Base-by-base conservation (phyloP, 441 rosid species). In the Raphanus hybrid region DNA sequence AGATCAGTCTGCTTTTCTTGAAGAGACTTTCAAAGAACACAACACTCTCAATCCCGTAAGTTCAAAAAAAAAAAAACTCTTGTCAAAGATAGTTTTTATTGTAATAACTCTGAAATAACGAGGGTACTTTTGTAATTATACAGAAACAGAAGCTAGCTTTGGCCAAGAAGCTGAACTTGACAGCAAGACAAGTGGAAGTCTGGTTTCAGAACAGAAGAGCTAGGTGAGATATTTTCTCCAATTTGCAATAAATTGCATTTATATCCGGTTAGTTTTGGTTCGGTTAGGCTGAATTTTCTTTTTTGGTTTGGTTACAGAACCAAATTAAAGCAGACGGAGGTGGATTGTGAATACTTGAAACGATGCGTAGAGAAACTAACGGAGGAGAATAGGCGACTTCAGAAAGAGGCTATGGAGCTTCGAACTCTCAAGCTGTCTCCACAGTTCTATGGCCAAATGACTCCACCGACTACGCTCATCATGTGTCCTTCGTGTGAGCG, bases 141-240 rank as follows among this genome's bases (percentile, higher is more conserved):
- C 89, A 95, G 99, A 93, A 90, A 80, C 99, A 93, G 57, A 95
- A 93, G 82, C 1, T 82, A 83, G 96, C 93, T 5, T 73, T 95
- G 86, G 97, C 99, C 9, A 89, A 89, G 84, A 92, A 90, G 82
- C 82, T 95, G 65, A 92, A 92, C 8, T 84, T 95, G 75, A 83
- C 92, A 9, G 85, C 98, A 0, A 84, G 99, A 67, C 99, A 95
- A 73, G 97, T 95, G 26, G 99, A 95, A 80, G 99, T 95, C 35
- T 95, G 99, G 99, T 95, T 95, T 76, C 99, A 95, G 79, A 95
- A 95, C 91, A 79, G 99, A 75, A 84, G 99, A 83, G 99, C 99
- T 48, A 95, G 98, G 99, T 93, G 81, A 91, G 78, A 8, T 59
- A 26, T n/a, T 50, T 71, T 39, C 4, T 62, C 16, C 0, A 29